These are phyloP conservation scores for Fragaria nilgerrensis DNA, from an alignment of 306 rosid species.

Conservation along the genomic window DNA sequence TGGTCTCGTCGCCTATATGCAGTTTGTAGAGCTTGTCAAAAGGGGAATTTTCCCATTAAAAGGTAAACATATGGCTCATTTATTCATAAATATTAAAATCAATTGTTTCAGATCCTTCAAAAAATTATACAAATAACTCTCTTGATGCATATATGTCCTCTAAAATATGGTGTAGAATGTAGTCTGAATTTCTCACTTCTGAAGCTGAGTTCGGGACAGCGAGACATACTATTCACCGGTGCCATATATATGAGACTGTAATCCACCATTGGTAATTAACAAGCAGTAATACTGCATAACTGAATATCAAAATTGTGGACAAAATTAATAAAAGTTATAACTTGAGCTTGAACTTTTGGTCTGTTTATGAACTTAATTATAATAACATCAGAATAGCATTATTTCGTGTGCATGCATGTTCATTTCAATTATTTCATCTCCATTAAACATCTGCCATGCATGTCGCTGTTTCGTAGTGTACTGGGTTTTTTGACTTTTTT, in stretches of 20 bases:
- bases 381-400: not conserved
- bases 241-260: not conserved
- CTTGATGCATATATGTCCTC: not conserved
- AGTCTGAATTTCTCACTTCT: not conserved
- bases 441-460: no score
- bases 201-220: not conserved
- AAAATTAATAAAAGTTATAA: not conserved
- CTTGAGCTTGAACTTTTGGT: not conserved
- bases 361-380: not conserved
- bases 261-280: not conserved
- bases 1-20: conserved; percentile 23
- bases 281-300: not conserved
- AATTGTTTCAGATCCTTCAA: no score
- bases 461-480: no score
- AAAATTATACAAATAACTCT: no score
- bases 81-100: not conserved
- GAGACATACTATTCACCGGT: not conserved
- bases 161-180: not conserved
- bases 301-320: not conserved
- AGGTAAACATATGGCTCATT: not conserved
- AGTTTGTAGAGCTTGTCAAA: conserved; percentile 13
- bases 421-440: not conserved
- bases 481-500: no score
- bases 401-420: not conserved
- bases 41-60: conserved; percentile 21